Conservation (phyloP, 2,329 filamentous ascomycete genomes). For the Colletotrichum sp. region DNA sequence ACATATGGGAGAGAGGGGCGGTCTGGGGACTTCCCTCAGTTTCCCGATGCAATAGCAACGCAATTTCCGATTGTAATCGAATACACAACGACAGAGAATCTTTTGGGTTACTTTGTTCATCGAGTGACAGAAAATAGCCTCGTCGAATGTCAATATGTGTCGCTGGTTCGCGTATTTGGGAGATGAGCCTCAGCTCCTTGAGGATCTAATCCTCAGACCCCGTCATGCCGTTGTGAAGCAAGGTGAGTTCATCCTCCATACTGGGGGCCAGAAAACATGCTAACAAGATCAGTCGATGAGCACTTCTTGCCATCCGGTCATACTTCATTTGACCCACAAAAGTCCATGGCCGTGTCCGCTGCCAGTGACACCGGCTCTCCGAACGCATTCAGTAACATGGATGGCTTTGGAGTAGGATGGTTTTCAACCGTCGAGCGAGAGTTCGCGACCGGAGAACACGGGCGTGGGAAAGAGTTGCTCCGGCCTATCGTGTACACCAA, state of each 20-base stretch:
- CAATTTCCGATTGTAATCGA: background rate
- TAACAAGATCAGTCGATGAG: background rate
- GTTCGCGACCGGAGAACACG: background rate
- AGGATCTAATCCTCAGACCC: slow-evolving; percentile 5
- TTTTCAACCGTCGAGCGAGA: background rate
- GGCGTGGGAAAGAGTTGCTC: background rate
- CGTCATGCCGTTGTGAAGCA: slow-evolving; percentile 14
- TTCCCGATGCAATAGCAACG: background rate
- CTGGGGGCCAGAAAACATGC: no score
- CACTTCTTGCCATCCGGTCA: slow-evolving; percentile 7
- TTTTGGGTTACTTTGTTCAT: fast-evolving
- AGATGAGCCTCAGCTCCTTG: slow-evolving; percentile 11
- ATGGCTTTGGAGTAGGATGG: slow-evolving; percentile 11
- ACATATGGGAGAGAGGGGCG: background rate
- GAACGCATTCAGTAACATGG: slow-evolving; percentile 11
- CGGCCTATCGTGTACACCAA: slow-evolving; percentile 14
- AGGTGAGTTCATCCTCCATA: background rate
- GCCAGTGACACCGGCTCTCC: slow-evolving; percentile 7
- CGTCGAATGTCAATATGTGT: background rate
- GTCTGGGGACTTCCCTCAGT: no score
- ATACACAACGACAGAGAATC: background rate
- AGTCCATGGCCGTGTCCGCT: background rate
- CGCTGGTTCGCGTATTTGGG: slow-evolving; percentile 13
- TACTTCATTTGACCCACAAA: background rate
- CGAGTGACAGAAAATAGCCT: background rate